Percentiles rank a stretch among this genome's conserved stretches.
Evolutionary conservation across 163 green algal genomes (phyloP).

Genomic region (Scenedesmus sp.): DNA sequence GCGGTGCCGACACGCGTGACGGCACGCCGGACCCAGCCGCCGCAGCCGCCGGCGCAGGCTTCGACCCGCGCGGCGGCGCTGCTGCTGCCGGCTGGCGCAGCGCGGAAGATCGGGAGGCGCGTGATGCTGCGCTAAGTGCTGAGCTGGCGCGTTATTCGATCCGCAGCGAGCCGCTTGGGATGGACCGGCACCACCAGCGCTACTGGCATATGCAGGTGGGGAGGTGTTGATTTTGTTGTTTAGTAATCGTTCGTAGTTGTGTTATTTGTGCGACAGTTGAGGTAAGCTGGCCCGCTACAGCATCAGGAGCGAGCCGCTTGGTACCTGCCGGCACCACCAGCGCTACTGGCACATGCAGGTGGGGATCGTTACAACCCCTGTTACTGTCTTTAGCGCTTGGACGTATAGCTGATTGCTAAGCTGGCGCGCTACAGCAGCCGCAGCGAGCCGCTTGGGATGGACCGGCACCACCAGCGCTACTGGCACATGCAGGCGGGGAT

Average conservation of each 20-base stretch:
- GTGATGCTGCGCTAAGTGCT: conserved; percentile 25
- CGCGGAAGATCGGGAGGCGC: background rate
- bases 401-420: conserved; percentile 1
- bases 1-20: background rate
- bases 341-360: conserved; percentile 69
- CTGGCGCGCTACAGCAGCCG: conserved; percentile 42
- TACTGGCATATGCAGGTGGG: conserved; percentile 69
- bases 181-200: conserved; percentile 68
- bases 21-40: background rate
- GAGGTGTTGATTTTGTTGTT: background rate
- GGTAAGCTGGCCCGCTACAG: conserved; percentile 17
- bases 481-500: conserved; percentile 57
- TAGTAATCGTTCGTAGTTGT: background rate
- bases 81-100: background rate
- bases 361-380: background rate
- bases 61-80: background rate
- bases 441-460: conserved; percentile 67
- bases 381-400: too few species aligned
- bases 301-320: conserved; percentile 67
- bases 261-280: background rate
- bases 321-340: conserved; percentile 66
- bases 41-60: background rate
- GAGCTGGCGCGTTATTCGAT: conserved; percentile 44
- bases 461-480: conserved; percentile 72
- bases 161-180: conserved; percentile 68